Conservation (phyloP, 306 rosid species). For the Betula pendula region DNA sequence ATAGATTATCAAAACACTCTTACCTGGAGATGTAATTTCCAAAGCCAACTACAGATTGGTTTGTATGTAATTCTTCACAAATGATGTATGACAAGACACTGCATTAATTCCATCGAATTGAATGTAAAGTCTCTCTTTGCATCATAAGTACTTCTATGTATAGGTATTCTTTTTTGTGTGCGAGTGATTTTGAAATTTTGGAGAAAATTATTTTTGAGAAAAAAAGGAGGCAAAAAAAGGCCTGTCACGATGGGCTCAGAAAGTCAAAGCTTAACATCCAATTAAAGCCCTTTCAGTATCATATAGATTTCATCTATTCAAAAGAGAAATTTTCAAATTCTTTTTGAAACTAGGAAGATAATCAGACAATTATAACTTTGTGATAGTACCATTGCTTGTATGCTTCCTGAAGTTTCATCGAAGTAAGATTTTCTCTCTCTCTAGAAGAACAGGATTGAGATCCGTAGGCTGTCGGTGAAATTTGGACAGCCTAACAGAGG, state of each 20-base stretch:
- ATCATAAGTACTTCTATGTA: not conserved
- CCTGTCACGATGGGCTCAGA: too few species aligned
- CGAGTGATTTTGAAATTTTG: not conserved
- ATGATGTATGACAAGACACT: constrained; percentile 26
- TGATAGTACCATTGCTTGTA: not conserved
- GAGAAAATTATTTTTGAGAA: too few species aligned
- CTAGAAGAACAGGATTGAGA: too few species aligned
- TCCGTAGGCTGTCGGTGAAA: too few species aligned
- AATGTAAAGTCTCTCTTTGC: not conserved
- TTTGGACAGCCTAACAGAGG: too few species aligned
- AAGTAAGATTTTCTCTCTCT: too few species aligned
- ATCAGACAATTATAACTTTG: not conserved
- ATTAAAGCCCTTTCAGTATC: not conserved
- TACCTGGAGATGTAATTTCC: constrained; percentile 10
- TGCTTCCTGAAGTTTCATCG: not conserved
- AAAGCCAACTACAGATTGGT: constrained; percentile 9
- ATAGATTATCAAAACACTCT: constrained; percentile 1
- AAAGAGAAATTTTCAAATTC: not conserved
- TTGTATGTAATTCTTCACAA: constrained; percentile 30
- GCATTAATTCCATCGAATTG: not conserved
- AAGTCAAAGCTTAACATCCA: too few species aligned
- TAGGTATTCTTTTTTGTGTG: not conserved
- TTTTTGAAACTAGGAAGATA: not conserved
- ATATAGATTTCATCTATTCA: not conserved
- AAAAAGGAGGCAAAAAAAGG: not conserved